phyloP scores from a whole-genome alignment of 352 stramenopile species.

The Phytophthora capsici region DNA sequence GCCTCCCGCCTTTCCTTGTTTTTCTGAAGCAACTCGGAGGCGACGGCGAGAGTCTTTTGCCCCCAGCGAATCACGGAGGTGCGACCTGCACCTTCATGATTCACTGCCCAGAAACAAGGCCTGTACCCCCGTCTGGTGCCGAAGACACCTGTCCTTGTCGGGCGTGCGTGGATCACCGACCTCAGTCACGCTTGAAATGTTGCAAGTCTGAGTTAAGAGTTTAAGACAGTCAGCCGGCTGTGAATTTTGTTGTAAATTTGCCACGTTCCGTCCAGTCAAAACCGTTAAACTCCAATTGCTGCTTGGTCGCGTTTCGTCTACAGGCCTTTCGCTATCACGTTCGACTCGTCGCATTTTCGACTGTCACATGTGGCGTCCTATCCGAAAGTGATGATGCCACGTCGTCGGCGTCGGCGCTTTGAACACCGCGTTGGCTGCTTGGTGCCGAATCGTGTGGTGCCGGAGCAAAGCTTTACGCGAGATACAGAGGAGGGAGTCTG shows the following conservation, averaged over 20 bases:
- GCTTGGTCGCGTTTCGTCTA: conserved; percentile 19
- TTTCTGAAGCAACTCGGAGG: conserved; percentile 17
- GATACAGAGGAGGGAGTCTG: neutral
- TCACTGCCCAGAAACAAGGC: conserved; percentile 8
- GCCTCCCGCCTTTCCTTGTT: conserved; percentile 20
- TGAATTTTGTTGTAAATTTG: conserved; percentile 7
- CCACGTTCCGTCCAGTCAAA: neutral
- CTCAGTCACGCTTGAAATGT: neutral
- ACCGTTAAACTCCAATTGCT: neutral
- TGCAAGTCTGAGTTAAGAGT: neutral
- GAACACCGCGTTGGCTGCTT: neutral
- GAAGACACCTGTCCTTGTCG: neutral
- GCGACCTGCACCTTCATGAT: conserved; percentile 5
- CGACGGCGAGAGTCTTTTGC: neutral
- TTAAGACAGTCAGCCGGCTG: neutral
- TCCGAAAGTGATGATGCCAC: conserved; percentile 13
- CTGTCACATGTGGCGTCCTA: conserved; percentile 32
- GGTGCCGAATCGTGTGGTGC: conserved; percentile 5
- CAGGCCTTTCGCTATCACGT: conserved; percentile 11
- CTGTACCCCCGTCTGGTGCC: conserved; percentile 2
- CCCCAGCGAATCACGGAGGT: conserved; percentile 7
- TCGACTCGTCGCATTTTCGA: conserved; percentile 36
- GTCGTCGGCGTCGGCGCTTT: conserved; percentile 8
- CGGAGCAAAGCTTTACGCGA: neutral
- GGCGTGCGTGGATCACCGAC: no score